Percentiles rank a stretch among this genome's conserved stretches.
phyloP scores from a whole-genome alignment of 306 rosid genomes.

The Abrus precatorius region DNA sequence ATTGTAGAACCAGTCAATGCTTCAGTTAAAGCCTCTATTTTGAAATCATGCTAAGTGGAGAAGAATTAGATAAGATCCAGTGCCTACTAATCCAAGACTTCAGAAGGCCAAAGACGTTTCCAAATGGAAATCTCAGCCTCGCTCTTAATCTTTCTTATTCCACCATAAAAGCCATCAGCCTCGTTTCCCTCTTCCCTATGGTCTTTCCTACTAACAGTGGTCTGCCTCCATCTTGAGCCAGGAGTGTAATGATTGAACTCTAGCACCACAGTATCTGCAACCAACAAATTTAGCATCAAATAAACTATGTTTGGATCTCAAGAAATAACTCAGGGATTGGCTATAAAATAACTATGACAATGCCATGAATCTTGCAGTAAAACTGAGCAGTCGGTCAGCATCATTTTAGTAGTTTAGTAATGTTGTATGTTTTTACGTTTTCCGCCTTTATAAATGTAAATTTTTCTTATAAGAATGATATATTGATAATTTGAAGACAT shows the following conservation, averaged over 20 bases:
- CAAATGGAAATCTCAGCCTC: conserved; percentile 65
- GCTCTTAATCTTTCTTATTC: conserved; percentile 70
- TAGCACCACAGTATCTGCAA: conserved; percentile 73
- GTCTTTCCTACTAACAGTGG: conserved; percentile 62
- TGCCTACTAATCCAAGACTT: conserved; percentile 60
- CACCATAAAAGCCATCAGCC: conserved; percentile 87
- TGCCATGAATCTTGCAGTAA: not conserved
- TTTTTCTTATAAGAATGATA: not conserved
- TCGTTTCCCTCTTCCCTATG: conserved; percentile 82
- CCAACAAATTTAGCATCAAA: conserved; percentile 28
- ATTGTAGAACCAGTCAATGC: conserved; percentile 10
- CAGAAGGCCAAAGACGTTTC: conserved; percentile 78
- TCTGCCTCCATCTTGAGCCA: conserved; percentile 76
- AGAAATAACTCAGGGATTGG: not conserved
- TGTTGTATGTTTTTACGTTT: not conserved
- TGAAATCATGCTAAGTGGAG: not conserved
- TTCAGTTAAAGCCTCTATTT: conserved; percentile 30
- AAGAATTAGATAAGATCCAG: conserved; percentile 8
- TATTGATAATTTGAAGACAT: conserved; percentile 2
- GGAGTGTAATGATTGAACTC: conserved; percentile 82
- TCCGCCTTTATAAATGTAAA: not conserved
- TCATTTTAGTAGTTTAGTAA: conserved; percentile 5
- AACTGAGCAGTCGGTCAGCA: not conserved
- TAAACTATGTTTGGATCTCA: conserved; percentile 15
- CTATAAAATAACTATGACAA: not conserved